Evolutionary conservation across 805 yeast species (phyloP), one percentile per base, ranked within the genome.

Genomic region (Ogataea wickerhamii): DNA sequence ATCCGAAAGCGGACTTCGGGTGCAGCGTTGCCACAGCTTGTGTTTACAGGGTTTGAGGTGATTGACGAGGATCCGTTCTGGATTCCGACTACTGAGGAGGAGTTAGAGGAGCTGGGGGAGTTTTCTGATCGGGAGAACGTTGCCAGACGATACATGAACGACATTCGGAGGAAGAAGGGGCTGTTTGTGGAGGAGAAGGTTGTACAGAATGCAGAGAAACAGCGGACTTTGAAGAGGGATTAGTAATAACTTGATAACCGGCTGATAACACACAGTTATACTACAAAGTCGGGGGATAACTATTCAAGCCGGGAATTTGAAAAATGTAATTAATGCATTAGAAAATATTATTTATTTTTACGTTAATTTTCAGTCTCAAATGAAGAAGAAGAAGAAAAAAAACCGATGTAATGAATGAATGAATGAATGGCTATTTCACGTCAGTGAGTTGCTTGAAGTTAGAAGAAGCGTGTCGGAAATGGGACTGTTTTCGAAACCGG

Each of bases 81-180:
- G 99, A 95, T 93, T 12, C 99, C 99, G 11, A 86, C 93, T 3
- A 93, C 98, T 0, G 97, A 87, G 52, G 97, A 88, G 59, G 98
- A 93, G 60, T 63, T 93, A 32, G 98, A 93, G 58, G 94, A 87
- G 41, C 67, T 87, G 31, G 99, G 99, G 19, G 96, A 87, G 47
- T 75, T 76, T 48, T 95, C 96, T 1, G 98, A 93, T 51, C 75
- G 85, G 52, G 98, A 87, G 53, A 93, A 93, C 55, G 69, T 89
- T 46, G 98, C 97, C 0, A 75, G 94, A 58, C 73, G 72, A 55
- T 89, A 91, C 58, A 84, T 93, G 82, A 87, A 87, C 47, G 66
- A 66, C 14, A 77, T 93, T 31, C 74, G 99, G 55, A 76, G 77
- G 56, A 73, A 94, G 48, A 93, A 93, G 65, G 98, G 98, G 7